Evolutionary conservation across 257 asterid genomes (phyloP).

Genomic region (Solanum chmielewskii): DNA sequence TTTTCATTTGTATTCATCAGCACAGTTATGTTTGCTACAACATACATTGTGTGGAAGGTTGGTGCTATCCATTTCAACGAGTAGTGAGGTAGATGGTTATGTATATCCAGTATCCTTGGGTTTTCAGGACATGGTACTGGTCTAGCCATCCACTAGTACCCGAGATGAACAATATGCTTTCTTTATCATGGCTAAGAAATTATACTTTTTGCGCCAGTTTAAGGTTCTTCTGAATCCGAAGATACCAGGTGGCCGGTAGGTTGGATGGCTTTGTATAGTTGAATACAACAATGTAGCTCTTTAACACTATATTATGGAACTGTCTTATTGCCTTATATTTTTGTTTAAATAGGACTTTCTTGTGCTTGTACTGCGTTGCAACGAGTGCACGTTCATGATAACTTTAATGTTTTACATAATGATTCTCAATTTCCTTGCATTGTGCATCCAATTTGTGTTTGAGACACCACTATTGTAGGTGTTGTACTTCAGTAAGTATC

Average conservation of each 20-base stretch:
- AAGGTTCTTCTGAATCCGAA: background rate
- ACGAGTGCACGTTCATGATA: background rate
- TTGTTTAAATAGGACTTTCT: background rate
- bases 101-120: background rate
- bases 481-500: background rate
- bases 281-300: background rate
- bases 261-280: background rate
- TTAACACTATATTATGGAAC: background rate
- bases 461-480: background rate
- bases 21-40: conserved; percentile 77
- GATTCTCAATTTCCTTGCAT: background rate
- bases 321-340: background rate
- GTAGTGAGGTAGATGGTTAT: conserved; percentile 15
- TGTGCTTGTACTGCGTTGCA: background rate
- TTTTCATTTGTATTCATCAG: conserved; percentile 72
- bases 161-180: background rate
- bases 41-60: conserved; percentile 78
- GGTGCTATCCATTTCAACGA: conserved; percentile 97
- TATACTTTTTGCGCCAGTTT: background rate
- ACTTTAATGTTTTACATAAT: background rate
- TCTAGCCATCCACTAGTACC: background rate
- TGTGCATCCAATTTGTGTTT: background rate
- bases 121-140: background rate
- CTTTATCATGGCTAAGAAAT: background rate
- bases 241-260: background rate